Evolutionary conservation across 2,329 filamentous ascomycete species (phyloP).

Genomic region (Grosmannia penicillata): DNA sequence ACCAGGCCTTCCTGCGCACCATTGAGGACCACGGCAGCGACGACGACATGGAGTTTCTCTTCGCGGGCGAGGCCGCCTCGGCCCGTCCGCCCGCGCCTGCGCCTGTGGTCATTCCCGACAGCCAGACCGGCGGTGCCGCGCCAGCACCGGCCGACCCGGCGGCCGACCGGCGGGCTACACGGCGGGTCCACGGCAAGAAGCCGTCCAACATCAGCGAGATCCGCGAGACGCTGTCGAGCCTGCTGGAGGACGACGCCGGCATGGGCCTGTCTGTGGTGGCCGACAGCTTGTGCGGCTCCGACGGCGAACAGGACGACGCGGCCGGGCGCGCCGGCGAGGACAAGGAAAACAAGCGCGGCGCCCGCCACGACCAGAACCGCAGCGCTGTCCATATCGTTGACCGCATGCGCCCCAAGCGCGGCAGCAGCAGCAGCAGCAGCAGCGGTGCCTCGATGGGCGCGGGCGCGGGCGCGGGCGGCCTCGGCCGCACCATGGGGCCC

Average conservation of each 20-base stretch:
- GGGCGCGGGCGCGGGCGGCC: slow-evolving; percentile 8
- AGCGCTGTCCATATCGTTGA: slow-evolving; percentile 50
- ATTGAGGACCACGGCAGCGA: slow-evolving; percentile 71
- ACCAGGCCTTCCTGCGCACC: slow-evolving; percentile 76
- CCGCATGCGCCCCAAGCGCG: slow-evolving; percentile 55
- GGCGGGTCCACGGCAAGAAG: slow-evolving; percentile 41
- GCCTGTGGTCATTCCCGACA: slow-evolving; percentile 7
- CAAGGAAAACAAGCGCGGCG: slow-evolving; percentile 39
- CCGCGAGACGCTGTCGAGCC: slow-evolving; percentile 65
- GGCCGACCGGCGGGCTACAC: slow-evolving; percentile 13
- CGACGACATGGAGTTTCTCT: slow-evolving; percentile 61
- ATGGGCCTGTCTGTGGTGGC: slow-evolving; percentile 29
- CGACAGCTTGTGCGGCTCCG: slow-evolving; percentile 24
- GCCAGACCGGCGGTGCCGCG: slow-evolving; percentile 2
- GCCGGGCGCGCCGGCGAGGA: slow-evolving; percentile 19
- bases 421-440: slow-evolving; percentile 13
- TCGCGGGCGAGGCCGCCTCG: slow-evolving; percentile 14
- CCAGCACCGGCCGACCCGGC: not conserved
- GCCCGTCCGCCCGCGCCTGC: not conserved
- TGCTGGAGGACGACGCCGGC: slow-evolving; percentile 55
- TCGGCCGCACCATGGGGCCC: slow-evolving; percentile 16
- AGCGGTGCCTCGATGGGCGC: slow-evolving; percentile 12
- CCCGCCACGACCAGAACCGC: slow-evolving; percentile 17
- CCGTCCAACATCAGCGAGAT: slow-evolving; percentile 68
- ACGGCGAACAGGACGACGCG: slow-evolving; percentile 29